Conservation (phyloP, 208 protist species). For the Acanthamoeba castellanii region DNA sequence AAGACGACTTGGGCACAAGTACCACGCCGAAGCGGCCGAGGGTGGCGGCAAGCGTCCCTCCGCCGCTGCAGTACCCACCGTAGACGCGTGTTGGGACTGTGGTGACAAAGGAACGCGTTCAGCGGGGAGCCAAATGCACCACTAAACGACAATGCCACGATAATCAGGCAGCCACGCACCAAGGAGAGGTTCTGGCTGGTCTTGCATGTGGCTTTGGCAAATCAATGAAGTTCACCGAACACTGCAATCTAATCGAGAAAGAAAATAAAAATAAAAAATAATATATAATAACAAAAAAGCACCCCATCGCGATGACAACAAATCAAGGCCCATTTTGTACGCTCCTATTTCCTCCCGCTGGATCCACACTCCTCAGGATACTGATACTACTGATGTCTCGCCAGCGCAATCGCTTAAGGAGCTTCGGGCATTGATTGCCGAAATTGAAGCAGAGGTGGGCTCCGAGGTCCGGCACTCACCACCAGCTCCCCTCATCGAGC, state of each 20-base stretch:
- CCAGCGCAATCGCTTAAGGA: slow-evolving; percentile 35
- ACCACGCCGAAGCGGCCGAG: neutral
- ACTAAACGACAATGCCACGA: too few species aligned
- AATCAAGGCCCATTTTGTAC: too few species aligned
- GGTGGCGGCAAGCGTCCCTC: neutral
- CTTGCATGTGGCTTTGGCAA: too few species aligned
- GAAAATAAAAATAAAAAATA: too few species aligned
- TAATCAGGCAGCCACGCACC: too few species aligned
- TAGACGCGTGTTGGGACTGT: neutral
- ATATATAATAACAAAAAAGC: too few species aligned
- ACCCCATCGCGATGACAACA: too few species aligned
- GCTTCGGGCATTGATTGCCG: neutral
- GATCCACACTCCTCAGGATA: neutral
- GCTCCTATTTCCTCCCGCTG: too few species aligned
- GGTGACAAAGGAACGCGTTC: neutral
- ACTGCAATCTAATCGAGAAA: too few species aligned
- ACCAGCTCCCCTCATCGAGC: neutral
- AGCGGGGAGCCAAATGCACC: too few species aligned
- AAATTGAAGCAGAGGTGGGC: slow-evolving; percentile 19
- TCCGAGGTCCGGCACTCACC: neutral
- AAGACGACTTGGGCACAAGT: neutral
- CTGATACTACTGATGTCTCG: neutral
- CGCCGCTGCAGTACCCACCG: neutral
- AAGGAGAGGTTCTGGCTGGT: too few species aligned
- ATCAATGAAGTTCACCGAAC: too few species aligned